A percentile compares a stretch with the other conserved stretches of the same genome.
phyloP scores from a whole-genome alignment of 176 grass and related monocot species.

The Elaeis guineensis region DNA sequence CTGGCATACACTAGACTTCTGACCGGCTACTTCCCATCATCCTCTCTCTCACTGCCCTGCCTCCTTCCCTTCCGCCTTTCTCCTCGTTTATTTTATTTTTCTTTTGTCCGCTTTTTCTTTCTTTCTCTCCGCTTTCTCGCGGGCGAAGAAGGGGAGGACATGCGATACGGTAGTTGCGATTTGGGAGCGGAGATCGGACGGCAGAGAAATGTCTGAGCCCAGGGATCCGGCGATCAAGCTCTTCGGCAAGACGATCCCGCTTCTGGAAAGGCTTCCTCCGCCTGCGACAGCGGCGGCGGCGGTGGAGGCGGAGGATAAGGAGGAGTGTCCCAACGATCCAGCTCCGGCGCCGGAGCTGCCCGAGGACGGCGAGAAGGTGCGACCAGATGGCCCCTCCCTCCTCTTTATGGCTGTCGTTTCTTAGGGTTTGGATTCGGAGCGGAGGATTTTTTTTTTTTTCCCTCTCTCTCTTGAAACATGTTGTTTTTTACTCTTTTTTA shows the following conservation, averaged over 20 bases:
- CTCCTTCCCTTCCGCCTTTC: no score
- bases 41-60: not conserved
- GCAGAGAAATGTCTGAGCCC: not conserved
- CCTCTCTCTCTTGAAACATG: no score
- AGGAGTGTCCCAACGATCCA: no score
- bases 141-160: not conserved
- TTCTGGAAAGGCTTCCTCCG: constrained; percentile 26
- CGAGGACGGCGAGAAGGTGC: no score
- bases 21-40: not conserved
- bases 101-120: no score
- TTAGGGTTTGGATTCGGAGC: no score
- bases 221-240: constrained; percentile 11
- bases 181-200: constrained; percentile 4
- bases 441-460: no score
- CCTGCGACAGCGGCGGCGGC: constrained; percentile 23
- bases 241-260: constrained; percentile 18
- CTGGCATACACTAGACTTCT: not conserved
- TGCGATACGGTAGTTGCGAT: not conserved
- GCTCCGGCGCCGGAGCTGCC: constrained; percentile 12
- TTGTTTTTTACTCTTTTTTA: no score
- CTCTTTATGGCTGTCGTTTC: no score
- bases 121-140: no score
- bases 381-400: no score
- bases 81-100: no score
- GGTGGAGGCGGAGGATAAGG: constrained; percentile 2